These are phyloP conservation scores for Spatholobus suberectus DNA, from an alignment of 306 rosid genomes.

Conservation along the genomic window DNA sequence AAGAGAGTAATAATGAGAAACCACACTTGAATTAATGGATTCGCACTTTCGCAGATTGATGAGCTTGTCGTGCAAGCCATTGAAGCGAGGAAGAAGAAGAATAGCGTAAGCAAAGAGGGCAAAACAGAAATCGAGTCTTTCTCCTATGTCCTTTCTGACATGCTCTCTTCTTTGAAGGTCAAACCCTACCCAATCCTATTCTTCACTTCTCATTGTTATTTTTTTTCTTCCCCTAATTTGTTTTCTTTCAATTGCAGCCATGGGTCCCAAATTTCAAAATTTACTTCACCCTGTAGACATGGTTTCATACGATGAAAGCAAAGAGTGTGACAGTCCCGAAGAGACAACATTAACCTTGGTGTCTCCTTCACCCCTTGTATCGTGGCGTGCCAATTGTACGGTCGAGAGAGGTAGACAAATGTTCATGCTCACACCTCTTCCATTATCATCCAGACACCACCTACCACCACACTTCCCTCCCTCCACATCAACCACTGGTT, in stretches of 20 bases:
- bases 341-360: constrained; percentile 52
- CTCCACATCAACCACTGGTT: constrained; percentile 36
- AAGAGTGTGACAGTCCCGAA: constrained; percentile 55
- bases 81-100: constrained; percentile 31
- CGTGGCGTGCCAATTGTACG: constrained; percentile 88
- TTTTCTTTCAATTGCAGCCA: constrained; percentile 56
- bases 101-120: constrained; percentile 51
- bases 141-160: constrained; percentile 61
- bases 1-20: neutral
- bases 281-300: constrained; percentile 37
- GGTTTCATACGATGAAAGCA: constrained; percentile 32
- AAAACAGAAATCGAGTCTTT: constrained; percentile 67
- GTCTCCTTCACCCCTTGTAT: constrained; percentile 96
- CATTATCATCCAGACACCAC: constrained; percentile 65
- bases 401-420: constrained; percentile 81
- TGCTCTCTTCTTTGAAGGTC: constrained; percentile 82
- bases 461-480: constrained; percentile 45
- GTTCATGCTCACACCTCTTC: constrained; percentile 95
- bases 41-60: constrained; percentile 81
- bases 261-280: constrained; percentile 78
- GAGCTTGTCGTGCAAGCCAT: constrained; percentile 77
- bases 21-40: constrained; percentile 1
- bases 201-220: neutral
- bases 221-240: neutral
- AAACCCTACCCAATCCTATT: constrained; percentile 17